A percentile compares a stretch with the other conserved stretches of the same genome.
Evolutionary conservation across 2,329 filamentous ascomycete genomes (phyloP).

Genomic region (Cladophialophora bantiana): DNA sequence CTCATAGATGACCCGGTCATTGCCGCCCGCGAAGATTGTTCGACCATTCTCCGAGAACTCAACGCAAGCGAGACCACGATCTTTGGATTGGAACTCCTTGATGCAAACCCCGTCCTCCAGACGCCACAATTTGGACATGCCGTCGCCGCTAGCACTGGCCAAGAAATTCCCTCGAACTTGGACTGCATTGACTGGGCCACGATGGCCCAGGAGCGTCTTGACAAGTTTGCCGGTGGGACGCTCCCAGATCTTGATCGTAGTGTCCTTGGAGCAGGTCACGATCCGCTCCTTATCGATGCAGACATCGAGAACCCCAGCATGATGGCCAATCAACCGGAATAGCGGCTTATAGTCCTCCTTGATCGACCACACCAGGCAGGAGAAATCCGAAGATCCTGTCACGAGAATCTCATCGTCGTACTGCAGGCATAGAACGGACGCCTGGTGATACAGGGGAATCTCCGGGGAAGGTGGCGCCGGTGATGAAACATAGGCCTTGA

Average conservation of each 20-base stretch:
- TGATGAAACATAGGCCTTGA: slow-evolving; percentile 57
- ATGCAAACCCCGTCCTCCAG: slow-evolving; percentile 86
- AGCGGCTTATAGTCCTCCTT: slow-evolving; percentile 79
- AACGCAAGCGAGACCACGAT: slow-evolving; percentile 91
- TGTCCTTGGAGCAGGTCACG: slow-evolving; percentile 96
- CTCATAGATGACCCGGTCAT: slow-evolving; percentile 93
- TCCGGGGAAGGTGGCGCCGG: slow-evolving; percentile 49
- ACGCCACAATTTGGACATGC: slow-evolving; percentile 93
- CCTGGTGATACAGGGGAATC: slow-evolving; percentile 71
- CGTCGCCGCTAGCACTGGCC: slow-evolving; percentile 92
- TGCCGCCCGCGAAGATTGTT: slow-evolving; percentile 90
- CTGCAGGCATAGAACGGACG: slow-evolving; percentile 92
- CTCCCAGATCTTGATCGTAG: slow-evolving; percentile 93
- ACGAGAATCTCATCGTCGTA: slow-evolving; percentile 93
- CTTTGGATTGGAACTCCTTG: slow-evolving; percentile 88
- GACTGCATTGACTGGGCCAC: slow-evolving; percentile 93
- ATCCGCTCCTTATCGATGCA: slow-evolving; percentile 93
- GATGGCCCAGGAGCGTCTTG: slow-evolving; percentile 82
- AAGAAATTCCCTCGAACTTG: slow-evolving; percentile 92
- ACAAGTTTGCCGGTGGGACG: slow-evolving; percentile 77
- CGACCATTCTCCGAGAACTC: slow-evolving; percentile 96
- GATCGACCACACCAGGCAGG: slow-evolving; percentile 90
- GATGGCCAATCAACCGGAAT: slow-evolving; percentile 77
- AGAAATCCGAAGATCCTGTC: slow-evolving; percentile 90
- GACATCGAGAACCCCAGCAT: slow-evolving; percentile 88